Conservation (phyloP, 371 early-diverging fungal genomes). For the Actinomortierella ambigua region DNA sequence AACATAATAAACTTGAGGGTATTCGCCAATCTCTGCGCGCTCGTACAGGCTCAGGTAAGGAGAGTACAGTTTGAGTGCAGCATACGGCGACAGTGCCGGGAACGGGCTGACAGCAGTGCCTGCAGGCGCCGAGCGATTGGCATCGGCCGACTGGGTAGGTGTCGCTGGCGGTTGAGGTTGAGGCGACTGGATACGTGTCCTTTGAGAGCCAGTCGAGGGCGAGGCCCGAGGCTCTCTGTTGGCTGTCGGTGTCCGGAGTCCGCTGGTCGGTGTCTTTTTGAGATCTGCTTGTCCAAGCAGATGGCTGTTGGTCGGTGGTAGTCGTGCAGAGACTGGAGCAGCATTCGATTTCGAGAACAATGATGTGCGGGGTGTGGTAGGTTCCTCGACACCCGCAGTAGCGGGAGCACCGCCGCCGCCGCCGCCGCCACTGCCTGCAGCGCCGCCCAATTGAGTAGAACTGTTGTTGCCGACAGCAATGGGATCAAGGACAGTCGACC, state of each 20-base stretch:
- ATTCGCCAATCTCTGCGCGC: constrained; percentile 81
- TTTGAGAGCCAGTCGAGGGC: constrained; percentile 19
- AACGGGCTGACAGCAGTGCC: constrained; percentile 15
- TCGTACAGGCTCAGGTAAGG: constrained; percentile 78
- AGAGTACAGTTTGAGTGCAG: constrained; percentile 65
- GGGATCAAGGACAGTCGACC: constrained; percentile 14
- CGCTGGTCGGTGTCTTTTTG: constrained; percentile 34
- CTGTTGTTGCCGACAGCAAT: constrained; percentile 1
- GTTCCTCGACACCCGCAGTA: no score
- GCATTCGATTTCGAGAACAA: no score
- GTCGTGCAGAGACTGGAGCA: background rate
- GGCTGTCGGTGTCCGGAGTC: constrained; percentile 41
- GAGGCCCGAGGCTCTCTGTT: constrained; percentile 31
- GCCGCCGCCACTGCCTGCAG: no score
- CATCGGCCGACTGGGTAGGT: constrained; percentile 19
- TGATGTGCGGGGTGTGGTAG: no score
- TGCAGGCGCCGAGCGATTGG: background rate
- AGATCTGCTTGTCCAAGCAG: constrained; percentile 13
- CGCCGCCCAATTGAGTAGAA: background rate
- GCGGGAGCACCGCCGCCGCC: no score
- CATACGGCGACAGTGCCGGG: constrained; percentile 39
- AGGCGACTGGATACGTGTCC: constrained; percentile 7
- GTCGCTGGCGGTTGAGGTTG: constrained; percentile 26
- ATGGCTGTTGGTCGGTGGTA: background rate
- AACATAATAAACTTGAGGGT: constrained; percentile 82